Evolutionary conservation across 371 early-diverging fungal genomes (phyloP).

Genomic region (Rhizopus delemar): DNA sequence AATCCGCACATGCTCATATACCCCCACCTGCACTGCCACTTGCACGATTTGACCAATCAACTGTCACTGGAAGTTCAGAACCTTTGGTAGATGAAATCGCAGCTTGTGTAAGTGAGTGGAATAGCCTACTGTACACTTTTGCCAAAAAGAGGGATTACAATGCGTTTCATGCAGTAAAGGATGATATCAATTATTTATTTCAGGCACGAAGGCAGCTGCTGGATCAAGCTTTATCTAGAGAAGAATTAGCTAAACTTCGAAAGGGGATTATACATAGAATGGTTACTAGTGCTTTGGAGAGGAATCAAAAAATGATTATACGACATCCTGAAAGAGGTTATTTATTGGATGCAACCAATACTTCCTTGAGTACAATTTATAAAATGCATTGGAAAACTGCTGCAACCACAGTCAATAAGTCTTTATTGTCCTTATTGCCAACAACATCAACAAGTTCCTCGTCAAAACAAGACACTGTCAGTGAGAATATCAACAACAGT

Average conservation of each 20-base stretch:
- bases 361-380: slow-evolving; percentile 61
- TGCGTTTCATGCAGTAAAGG: slow-evolving; percentile 55
- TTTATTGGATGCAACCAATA: slow-evolving; percentile 58
- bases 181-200: slow-evolving; percentile 62
- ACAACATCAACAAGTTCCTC: slow-evolving; percentile 3
- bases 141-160: slow-evolving; percentile 58
- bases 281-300: slow-evolving; percentile 59
- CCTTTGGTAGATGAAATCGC: slow-evolving; percentile 73
- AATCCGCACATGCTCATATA: slow-evolving; percentile 16
- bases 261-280: slow-evolving; percentile 61
- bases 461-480: neutral
- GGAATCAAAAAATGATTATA: slow-evolving; percentile 60
- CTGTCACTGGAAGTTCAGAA: slow-evolving; percentile 59
- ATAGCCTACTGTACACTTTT: slow-evolving; percentile 53
- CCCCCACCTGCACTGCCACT: slow-evolving; percentile 50
- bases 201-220: slow-evolving; percentile 71
- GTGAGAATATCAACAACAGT: neutral
- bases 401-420: neutral
- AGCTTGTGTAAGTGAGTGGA: slow-evolving; percentile 70
- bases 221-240: slow-evolving; percentile 63
- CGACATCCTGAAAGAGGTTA: slow-evolving; percentile 67
- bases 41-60: slow-evolving; percentile 56
- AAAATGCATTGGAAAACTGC: slow-evolving; percentile 60
- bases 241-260: slow-evolving; percentile 57
- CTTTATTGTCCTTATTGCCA: slow-evolving; percentile 3